Conservation (phyloP, 352 stramenopile species). For the Pythium coloratum region DNA sequence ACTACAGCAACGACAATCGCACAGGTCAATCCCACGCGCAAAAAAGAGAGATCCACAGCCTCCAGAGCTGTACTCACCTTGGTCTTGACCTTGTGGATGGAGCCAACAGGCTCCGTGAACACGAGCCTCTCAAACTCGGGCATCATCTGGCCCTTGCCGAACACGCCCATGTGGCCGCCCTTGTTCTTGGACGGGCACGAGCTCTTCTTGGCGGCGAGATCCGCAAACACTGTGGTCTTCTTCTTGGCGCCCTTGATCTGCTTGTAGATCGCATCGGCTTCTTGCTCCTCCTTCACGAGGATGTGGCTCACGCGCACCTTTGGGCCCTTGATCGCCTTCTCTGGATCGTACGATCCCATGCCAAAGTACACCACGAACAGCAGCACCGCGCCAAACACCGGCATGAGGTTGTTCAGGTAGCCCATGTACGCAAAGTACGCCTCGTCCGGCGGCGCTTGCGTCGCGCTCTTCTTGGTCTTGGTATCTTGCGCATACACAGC, state of each 20-base stretch:
- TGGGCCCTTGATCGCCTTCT: conserved; percentile 27
- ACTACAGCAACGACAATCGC: conserved; percentile 31
- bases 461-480: background rate
- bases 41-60: background rate
- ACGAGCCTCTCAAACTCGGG: conserved; percentile 71
- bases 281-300: conserved; percentile 52
- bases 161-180: conserved; percentile 63
- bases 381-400: conserved; percentile 12
- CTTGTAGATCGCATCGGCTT: conserved; percentile 54
- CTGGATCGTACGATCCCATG: conserved; percentile 11
- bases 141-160: conserved; percentile 75
- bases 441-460: background rate
- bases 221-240: conserved; percentile 48
- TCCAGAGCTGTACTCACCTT: conserved; percentile 22
- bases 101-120: conserved; percentile 56
- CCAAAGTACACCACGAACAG: conserved; percentile 26
- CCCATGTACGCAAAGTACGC: conserved; percentile 27
- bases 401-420: conserved; percentile 30
- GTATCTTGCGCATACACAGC: background rate
- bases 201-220: conserved; percentile 51
- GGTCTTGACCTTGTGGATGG: conserved; percentile 61
- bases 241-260: conserved; percentile 57
- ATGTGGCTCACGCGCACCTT: conserved; percentile 64
- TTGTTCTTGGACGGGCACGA: conserved; percentile 63
- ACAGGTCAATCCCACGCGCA: background rate